phyloP scores from a whole-genome alignment of 2,329 filamentous ascomycete genomes.

The Venturia effusa region DNA sequence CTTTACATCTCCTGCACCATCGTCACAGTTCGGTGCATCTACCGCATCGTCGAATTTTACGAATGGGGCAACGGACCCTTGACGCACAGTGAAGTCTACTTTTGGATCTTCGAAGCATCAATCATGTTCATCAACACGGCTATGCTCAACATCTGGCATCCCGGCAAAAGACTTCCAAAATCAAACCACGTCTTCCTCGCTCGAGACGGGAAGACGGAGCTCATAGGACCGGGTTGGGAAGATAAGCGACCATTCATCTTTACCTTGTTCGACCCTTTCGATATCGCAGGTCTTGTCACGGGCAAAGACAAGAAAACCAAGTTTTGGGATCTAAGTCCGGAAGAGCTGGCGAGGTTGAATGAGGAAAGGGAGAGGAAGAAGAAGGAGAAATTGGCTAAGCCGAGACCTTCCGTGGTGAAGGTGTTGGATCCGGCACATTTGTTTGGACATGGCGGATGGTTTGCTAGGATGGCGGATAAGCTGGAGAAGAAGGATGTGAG shows the following conservation, averaged over 20 bases:
- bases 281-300: conserved; percentile 22
- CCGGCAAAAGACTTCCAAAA: conserved; percentile 37
- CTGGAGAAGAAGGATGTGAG: not conserved
- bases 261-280: conserved; percentile 28
- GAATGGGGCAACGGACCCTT: conserved; percentile 23
- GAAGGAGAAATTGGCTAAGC: not conserved
- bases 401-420: not conserved
- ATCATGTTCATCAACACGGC: conserved; percentile 42
- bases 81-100: conserved; percentile 36
- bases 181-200: conserved; percentile 41
- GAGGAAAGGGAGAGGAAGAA: conserved; percentile 16
- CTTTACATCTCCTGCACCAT: conserved; percentile 39
- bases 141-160: conserved; percentile 42
- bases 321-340: conserved; percentile 27
- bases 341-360: conserved; percentile 20
- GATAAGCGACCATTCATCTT: conserved; percentile 35
- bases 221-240: conserved; percentile 38
- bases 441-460: conserved; percentile 4
- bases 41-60: conserved; percentile 41
- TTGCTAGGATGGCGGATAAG: not conserved
- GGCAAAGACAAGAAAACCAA: conserved; percentile 24
- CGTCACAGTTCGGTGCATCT: conserved; percentile 39
- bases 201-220: conserved; percentile 41
- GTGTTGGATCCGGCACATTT: conserved; percentile 10
- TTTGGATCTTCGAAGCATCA: conserved; percentile 43